Evolutionary conservation across 2,329 filamentous ascomycete genomes (phyloP), one percentile per base, ranked within the genome.

Genomic region (Xylaria multiplex): DNA sequence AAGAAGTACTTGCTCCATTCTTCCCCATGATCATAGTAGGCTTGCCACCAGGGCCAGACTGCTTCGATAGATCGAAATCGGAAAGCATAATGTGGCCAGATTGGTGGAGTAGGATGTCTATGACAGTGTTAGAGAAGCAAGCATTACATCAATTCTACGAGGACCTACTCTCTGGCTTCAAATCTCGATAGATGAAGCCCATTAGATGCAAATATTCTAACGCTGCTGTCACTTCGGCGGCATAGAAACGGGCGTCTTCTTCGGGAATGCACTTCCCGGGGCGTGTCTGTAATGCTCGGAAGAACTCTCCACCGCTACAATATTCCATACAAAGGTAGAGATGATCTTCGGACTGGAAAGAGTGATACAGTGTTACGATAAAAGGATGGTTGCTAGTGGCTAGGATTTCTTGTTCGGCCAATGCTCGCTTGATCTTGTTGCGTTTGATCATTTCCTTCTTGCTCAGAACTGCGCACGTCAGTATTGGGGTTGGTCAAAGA

Each of bases 401-500:
- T 60, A 99, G 84, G 71, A 99, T 99, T 80, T 99, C 96, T 78
- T 98, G 96, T 81, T 99, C 96, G 43, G 96, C 96, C 72, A 99
- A 85, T 14, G 96, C 96, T 77, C 96, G 90, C 86, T 99, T 99
- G 83, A 99, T 99, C 86, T 99, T 99, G 85, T 99, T 99, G 65
- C 96, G 91, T 84, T 99, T 99, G 81, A 99, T 99, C 96, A 99
- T 99, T 81, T 99, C 96, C 84, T 98, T 97, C 82, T 99, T 99
- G 86, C 94, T 98, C 80, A 99, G 79, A 6, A 99, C 96, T 98
- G 77, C 16, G 59, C 58, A 49, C 61, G 81, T 73, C 60, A 64
- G 62, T 48, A 35, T 30, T 16, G 53, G n/a, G 19, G 13, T 30
- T 19, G 49, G 42, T 40, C 5, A 22, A 3, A 8, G 27, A 16